Base-by-base conservation (phyloP, 495 filamentous ascomycete genomes). In the Penicillium samsonianum region DNA sequence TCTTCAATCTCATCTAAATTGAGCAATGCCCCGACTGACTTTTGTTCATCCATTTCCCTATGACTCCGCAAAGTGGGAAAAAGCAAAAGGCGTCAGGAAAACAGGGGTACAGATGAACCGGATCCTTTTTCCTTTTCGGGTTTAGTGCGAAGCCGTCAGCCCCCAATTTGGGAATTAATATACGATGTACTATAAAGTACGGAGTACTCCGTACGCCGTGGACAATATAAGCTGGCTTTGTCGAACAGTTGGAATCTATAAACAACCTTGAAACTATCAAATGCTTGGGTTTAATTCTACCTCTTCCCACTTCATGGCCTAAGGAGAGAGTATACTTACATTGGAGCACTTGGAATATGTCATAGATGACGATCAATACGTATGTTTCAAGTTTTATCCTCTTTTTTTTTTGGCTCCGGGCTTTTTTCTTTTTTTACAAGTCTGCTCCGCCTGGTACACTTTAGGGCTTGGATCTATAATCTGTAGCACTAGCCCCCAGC, bases 11-110 rank as follows among this genome's bases (percentile, higher is more conserved):
- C 86, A 59, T 87, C 80, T 54, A 95, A 78, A 66, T 94, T 96
- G 44, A 96, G 80, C 30, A 94, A 83, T 5, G 75, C 77, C 55
- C 87, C 79, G 50, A 96, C 74, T 1, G 87, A 80, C 1, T 50
- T 41, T 8, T 30, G 17, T 31, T 54, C 44, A 3, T 5, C 19
- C 31, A 46, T 53, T 17, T 43, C n/a, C 25, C 38, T 20, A 4
- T 14, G 30, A 31, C 10, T 10, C 30, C 30, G n/a, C 3, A 46
- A 33, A 11, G 26, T 22, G 19, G 19, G 38, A 37, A 33, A 37
- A 38, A 0, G 35, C 7, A n/a, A 38, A 38, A 38, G n/a, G 2
- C 30, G 11, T 9, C 10, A n/a, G n/a, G n/a, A n/a, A 48, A 14
- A 26, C 28, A 48, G 45, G 26, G 45, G 45, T 1, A 3, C 31